phyloP scores from a whole-genome alignment of 2,329 filamentous ascomycete genomes.

The Aspergillus brasiliensis region DNA sequence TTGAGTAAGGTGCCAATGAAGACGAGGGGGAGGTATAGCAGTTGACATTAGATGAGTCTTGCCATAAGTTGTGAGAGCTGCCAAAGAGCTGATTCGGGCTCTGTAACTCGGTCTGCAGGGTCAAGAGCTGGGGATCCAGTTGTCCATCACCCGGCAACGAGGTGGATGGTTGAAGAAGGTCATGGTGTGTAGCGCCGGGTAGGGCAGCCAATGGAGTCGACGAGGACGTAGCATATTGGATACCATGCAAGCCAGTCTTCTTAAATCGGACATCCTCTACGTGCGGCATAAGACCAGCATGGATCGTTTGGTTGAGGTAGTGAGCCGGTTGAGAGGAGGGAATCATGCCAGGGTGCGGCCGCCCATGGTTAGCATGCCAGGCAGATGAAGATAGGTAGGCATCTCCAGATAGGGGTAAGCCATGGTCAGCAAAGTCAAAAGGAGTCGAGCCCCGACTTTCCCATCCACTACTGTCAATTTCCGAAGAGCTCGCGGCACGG shows the following conservation, averaged over 20 bases:
- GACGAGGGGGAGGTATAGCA: constrained; percentile 22
- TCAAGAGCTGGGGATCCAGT: constrained; percentile 48
- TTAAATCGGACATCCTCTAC: constrained; percentile 50
- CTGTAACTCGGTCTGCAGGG: constrained; percentile 22
- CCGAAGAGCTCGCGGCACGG: constrained; percentile 30
- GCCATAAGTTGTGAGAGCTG: constrained; percentile 26
- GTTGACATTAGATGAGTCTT: constrained; percentile 21
- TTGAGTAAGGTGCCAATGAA: constrained; percentile 18
- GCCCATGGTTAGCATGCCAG: constrained; percentile 57
- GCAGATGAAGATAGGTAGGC: constrained; percentile 46
- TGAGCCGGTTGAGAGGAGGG: constrained; percentile 49
- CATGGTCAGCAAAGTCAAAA: constrained; percentile 30
- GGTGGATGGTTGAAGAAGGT: constrained; percentile 43
- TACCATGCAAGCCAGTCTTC: constrained; percentile 33
- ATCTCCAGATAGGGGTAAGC: constrained; percentile 15
- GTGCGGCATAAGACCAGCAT: constrained; percentile 41
- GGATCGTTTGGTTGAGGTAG: constrained; percentile 55
- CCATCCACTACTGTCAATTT: constrained; percentile 28
- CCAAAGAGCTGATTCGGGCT: constrained; percentile 17
- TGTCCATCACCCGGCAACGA: constrained; percentile 32
- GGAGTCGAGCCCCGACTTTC: constrained; percentile 40
- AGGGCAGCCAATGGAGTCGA: constrained; percentile 45
- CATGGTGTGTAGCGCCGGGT: constrained; percentile 46
- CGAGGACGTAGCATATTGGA: constrained; percentile 29
- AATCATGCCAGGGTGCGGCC: constrained; percentile 50